Base-by-base conservation (phyloP, 306 rosid genomes). In the Cucurbita argyrosperma region DNA sequence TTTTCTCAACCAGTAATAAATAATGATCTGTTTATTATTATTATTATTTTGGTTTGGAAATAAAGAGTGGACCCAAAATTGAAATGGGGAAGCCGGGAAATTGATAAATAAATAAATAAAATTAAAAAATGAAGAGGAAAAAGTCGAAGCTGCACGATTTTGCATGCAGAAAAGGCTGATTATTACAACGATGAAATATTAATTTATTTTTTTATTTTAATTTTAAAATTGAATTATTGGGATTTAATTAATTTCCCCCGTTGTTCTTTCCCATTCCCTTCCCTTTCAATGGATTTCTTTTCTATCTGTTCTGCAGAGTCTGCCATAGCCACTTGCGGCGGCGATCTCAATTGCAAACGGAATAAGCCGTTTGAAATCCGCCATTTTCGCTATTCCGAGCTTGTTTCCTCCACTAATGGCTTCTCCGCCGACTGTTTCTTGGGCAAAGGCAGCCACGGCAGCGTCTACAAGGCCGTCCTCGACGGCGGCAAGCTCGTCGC, bases 371-470 rank as follows among this genome's bases (percentile, higher is more conserved):
- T 19, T 5, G 50, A 79, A 71, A 80, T 89, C 85, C 78, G 83
- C 8, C 21, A 85, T 18, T 93, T 87, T 42, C 70, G 26, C 35
- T 85, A 79, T 83, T 39, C 80, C 38, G 90, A 90, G 10, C 84
- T 92, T 47, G 63, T 72, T 68, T 70, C 96, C 38, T 89, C 96
- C 71, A 87, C 96, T 0, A 55, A 82, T 12, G 75, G 63, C 3
- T 92, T 92, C 88, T 86, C 98, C 45, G 76, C 89, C 0, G 90
- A 83, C 0, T 80, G 38, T 81, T 93, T 90, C 64, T 40, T 92
- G 0, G 98, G 98, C 46, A 86, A 87, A 76, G 98, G 96, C 16
- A 92, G 98, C 83, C 96, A 92, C 54, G 96, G 96, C 19, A 82
- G 85, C 45, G 96, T 92, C 19, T 88, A 92, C 80, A 83, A 26